Percentiles rank a stretch among this genome's conserved stretches.
Evolutionary conservation across 2,329 filamentous ascomycete species (phyloP).

Genomic region (Fusarium hostae): DNA sequence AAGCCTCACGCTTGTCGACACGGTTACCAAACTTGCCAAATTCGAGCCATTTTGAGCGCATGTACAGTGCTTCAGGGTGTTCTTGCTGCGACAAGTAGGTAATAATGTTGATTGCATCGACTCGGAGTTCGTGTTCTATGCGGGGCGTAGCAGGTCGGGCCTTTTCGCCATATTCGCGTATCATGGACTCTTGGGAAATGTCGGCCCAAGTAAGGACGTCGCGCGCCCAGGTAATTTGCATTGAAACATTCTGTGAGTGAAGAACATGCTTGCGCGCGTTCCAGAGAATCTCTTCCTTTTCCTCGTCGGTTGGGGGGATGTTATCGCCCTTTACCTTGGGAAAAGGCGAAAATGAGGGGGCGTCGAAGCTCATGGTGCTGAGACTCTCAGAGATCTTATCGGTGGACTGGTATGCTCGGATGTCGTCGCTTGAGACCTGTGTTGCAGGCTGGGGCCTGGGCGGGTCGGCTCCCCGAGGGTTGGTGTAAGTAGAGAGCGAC

Average conservation of each 20-base stretch:
- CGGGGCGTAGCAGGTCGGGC: slow-evolving; percentile 81
- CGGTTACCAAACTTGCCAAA: slow-evolving; percentile 95
- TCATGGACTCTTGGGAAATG: slow-evolving; percentile 79
- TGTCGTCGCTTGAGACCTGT: slow-evolving; percentile 53
- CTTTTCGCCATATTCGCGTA: slow-evolving; percentile 66
- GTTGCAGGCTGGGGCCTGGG: slow-evolving; percentile 47
- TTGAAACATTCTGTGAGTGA: slow-evolving; percentile 92
- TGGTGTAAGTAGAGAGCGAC: slow-evolving; percentile 56
- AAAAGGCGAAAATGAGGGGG: slow-evolving; percentile 90
- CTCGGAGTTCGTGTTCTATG: slow-evolving; percentile 86
- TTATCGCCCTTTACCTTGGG: slow-evolving; percentile 88
- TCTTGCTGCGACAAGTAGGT: slow-evolving; percentile 89
- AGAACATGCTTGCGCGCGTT: slow-evolving; percentile 85
- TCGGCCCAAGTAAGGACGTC: slow-evolving; percentile 92
- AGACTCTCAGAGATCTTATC: slow-evolving; percentile 51
- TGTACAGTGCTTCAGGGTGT: slow-evolving; percentile 93
- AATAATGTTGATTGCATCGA: slow-evolving; percentile 92
- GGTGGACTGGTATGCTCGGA: slow-evolving; percentile 52
- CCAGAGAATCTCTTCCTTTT: slow-evolving; percentile 91
- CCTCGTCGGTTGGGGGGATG: slow-evolving; percentile 91
- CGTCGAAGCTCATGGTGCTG: slow-evolving; percentile 61
- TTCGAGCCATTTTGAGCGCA: slow-evolving; percentile 95
- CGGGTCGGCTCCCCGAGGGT: slow-evolving; percentile 44
- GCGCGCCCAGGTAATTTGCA: slow-evolving; percentile 96
- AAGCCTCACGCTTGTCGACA: slow-evolving; percentile 94